These are phyloP conservation scores for Cutaneotrichosporon dermatis DNA, from an alignment of 1,284 basidiomycete species.

Conservation along the genomic window DNA sequence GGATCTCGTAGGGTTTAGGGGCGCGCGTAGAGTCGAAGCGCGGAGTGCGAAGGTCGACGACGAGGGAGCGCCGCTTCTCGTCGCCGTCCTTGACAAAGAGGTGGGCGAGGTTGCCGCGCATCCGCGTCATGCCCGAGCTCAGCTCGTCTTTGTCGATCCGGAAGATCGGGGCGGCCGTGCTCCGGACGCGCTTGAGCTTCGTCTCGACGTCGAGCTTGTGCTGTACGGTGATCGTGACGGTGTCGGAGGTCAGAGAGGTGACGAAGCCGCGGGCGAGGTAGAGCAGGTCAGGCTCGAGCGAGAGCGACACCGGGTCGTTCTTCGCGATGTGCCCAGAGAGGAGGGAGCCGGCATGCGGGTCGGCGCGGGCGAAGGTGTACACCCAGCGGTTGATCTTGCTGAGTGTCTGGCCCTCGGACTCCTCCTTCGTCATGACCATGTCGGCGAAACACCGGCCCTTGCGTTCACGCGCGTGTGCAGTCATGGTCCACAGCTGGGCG, in stretches of 20 bases:
- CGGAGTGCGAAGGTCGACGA: constrained; percentile 77
- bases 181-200: constrained; percentile 52
- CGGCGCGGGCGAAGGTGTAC: constrained; percentile 61
- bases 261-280: constrained; percentile 83
- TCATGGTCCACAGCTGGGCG: constrained; percentile 91
- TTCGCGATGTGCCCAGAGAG: constrained; percentile 71
- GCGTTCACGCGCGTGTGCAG: constrained; percentile 69
- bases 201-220: constrained; percentile 62
- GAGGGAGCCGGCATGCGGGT: constrained; percentile 50
- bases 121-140: constrained; percentile 74
- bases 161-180: constrained; percentile 56
- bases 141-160: constrained; percentile 93
- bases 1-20: constrained; percentile 29
- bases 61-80: constrained; percentile 60
- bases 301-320: constrained; percentile 78
- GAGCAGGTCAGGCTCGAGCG: constrained; percentile 75
- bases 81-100: constrained; percentile 69
- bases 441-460: constrained; percentile 70
- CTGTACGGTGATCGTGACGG: constrained; percentile 73
- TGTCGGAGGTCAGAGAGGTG: constrained; percentile 60
- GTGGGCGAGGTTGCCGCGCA: constrained; percentile 84
- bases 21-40: constrained; percentile 53
- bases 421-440: constrained; percentile 63
- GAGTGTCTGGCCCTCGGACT: constrained; percentile 42
- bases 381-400: constrained; percentile 54